Percentiles rank a stretch among this genome's conserved stretches.
phyloP scores from a whole-genome alignment of 371 early-diverging fungal species.

The Syncephalastrum monosporum region DNA sequence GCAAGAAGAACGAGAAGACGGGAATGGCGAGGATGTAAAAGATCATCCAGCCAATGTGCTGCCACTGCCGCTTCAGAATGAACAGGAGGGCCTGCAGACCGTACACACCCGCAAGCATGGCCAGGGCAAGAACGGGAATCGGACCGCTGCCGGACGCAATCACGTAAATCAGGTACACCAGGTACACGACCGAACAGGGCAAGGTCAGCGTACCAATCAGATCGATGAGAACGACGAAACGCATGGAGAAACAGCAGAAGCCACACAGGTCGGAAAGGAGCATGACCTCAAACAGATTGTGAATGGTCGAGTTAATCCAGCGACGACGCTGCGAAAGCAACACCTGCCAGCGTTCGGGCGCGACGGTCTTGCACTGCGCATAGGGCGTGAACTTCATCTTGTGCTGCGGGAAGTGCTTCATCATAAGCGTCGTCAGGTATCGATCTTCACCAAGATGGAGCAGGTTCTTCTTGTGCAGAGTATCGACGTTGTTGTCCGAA shows the following conservation, averaged over 20 bases:
- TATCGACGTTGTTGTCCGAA: slow-evolving; percentile 92
- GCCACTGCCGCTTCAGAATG: slow-evolving; percentile 86
- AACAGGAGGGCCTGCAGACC: slow-evolving; percentile 86
- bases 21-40: slow-evolving; percentile 88
- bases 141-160: slow-evolving; percentile 51
- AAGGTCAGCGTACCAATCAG: slow-evolving; percentile 90
- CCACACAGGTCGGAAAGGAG: slow-evolving; percentile 90
- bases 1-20: slow-evolving; percentile 80
- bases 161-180: slow-evolving; percentile 74
- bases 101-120: slow-evolving; percentile 72
- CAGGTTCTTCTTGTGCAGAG: slow-evolving; percentile 98
- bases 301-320: slow-evolving; percentile 99
- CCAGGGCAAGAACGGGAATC: slow-evolving; percentile 56
- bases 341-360: slow-evolving; percentile 94
- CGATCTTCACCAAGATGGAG: slow-evolving; percentile 98
- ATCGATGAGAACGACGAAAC: slow-evolving; percentile 91
- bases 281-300: slow-evolving; percentile 93
- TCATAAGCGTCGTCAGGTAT: slow-evolving; percentile 97
- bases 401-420: slow-evolving; percentile 96
- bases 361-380: slow-evolving; percentile 97
- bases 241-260: slow-evolving; percentile 96
- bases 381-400: slow-evolving; percentile 96
- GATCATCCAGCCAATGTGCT: slow-evolving; percentile 97
- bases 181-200: slow-evolving; percentile 90
- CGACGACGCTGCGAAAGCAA: slow-evolving; percentile 87